Percentiles rank a stretch among this genome's conserved stretches.
Evolutionary conservation across 2,329 filamentous ascomycete genomes (phyloP).

Genomic region (Trichophyton equinum): DNA sequence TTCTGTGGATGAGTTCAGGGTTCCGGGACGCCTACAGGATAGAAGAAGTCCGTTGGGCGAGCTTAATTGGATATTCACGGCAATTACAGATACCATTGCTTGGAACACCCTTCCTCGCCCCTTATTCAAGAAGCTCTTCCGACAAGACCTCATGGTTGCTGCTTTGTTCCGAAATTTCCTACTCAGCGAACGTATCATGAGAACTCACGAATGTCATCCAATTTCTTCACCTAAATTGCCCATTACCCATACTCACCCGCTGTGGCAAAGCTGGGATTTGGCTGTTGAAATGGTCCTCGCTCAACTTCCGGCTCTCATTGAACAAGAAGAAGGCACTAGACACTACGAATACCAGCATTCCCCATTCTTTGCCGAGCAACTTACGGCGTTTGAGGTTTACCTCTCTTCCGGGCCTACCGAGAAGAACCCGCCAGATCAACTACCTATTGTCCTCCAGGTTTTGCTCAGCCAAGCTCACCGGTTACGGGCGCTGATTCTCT

Average conservation of each 20-base stretch:
- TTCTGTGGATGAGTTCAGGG: constrained; percentile 68
- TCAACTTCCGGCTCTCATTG: constrained; percentile 71
- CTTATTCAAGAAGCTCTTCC: constrained; percentile 90
- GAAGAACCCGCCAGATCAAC: constrained; percentile 80
- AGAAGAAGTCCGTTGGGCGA: constrained; percentile 87
- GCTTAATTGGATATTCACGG: constrained; percentile 98
- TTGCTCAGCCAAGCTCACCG: constrained; percentile 90
- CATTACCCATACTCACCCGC: constrained; percentile 82
- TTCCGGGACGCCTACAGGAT: constrained; percentile 85
- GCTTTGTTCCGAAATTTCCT: constrained; percentile 94
- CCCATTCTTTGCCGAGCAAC: constrained; percentile 89
- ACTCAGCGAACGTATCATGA: constrained; percentile 88
- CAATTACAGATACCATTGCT: constrained; percentile 95
- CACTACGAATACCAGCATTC: constrained; percentile 88
- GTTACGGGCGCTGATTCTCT: constrained; percentile 74
- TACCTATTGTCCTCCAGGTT: constrained; percentile 92
- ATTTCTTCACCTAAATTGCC: constrained; percentile 86
- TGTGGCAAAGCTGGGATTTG: constrained; percentile 97
- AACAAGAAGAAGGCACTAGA: constrained; percentile 61
- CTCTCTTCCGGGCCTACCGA: constrained; percentile 70
- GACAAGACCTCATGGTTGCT: constrained; percentile 98
- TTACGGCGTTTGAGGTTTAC: constrained; percentile 95
- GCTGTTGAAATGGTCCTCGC: constrained; percentile 89
- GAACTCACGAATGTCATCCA: constrained; percentile 87
- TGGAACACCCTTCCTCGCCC: constrained; percentile 89